phyloP scores from a whole-genome alignment of 2,329 filamentous ascomycete genomes.

The Didymella keratinophila region DNA sequence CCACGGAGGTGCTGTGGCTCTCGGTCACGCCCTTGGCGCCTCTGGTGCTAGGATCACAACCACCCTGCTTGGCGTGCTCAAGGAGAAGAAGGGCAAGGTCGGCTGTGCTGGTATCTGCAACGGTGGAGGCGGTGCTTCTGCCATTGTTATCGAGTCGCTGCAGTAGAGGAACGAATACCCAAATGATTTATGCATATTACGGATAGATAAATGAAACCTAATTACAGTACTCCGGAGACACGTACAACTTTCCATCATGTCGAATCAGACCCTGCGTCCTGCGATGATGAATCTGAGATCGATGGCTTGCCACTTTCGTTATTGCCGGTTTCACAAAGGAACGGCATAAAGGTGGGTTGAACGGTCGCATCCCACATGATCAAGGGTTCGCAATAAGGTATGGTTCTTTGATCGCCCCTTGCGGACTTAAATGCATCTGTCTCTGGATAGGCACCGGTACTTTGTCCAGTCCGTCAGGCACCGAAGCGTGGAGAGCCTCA shows the following conservation, averaged over 20 bases:
- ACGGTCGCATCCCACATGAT: conserved; percentile 1
- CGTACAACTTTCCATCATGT: neutral
- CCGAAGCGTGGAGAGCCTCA: neutral
- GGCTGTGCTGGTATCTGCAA: conserved; percentile 97
- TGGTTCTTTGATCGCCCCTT: neutral
- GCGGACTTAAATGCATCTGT: conserved; percentile 2
- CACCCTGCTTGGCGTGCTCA: conserved; percentile 86
- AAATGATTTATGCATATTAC: conserved; percentile 19
- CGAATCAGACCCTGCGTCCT: neutral
- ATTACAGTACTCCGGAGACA: conserved; percentile 9
- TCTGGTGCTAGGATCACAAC: conserved; percentile 93
- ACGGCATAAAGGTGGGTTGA: neutral
- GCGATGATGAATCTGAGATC: neutral
- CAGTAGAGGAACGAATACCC: conserved; percentile 37
- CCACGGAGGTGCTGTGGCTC: conserved; percentile 92
- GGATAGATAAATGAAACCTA: conserved; percentile 20
- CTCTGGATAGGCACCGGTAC: neutral
- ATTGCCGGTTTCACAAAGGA: conserved; percentile 12
- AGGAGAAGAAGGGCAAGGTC: conserved; percentile 91
- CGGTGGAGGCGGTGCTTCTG: conserved; percentile 93
- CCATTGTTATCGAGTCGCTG: conserved; percentile 80
- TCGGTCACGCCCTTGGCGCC: conserved; percentile 93
- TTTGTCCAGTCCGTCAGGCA: conserved; percentile 1
- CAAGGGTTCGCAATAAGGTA: neutral
- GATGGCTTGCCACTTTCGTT: neutral